Percentiles rank a stretch among this genome's conserved stretches.
Evolutionary conservation across 495 filamentous ascomycete species (phyloP).

Genomic region (Aspergillus kassunensis): DNA sequence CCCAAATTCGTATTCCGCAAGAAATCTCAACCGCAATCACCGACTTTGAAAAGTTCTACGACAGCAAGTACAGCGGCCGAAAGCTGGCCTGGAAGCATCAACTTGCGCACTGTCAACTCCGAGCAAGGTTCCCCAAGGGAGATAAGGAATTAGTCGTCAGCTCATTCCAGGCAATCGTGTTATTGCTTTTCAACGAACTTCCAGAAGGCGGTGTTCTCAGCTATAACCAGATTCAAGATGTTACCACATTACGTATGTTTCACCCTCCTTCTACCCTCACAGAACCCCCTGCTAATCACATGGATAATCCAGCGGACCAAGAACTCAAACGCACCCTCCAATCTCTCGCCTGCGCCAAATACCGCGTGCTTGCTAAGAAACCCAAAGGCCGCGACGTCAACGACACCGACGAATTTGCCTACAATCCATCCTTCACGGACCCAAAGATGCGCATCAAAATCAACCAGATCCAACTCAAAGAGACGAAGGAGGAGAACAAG

Average conservation of each 20-base stretch:
- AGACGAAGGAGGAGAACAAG: conserved; percentile 88
- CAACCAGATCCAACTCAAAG: conserved; percentile 95
- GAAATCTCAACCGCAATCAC: conserved; percentile 63
- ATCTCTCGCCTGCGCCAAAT: conserved; percentile 85
- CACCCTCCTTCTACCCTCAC: background rate
- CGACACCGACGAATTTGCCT: conserved; percentile 69
- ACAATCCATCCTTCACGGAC: conserved; percentile 73
- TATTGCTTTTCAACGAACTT: conserved; percentile 85
- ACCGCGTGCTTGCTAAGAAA: conserved; percentile 79
- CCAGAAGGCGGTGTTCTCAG: conserved; percentile 50
- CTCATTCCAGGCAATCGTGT: conserved; percentile 84
- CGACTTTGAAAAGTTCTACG: conserved; percentile 77
- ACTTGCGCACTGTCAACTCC: conserved; percentile 80
- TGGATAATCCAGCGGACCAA: conserved; percentile 51
- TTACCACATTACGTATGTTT: conserved; percentile 61
- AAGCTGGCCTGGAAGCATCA: conserved; percentile 90
- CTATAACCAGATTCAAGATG: conserved; percentile 66
- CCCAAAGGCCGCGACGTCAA: conserved; percentile 81
- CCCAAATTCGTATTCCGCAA: conserved; percentile 69
- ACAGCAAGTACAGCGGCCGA: conserved; percentile 78
- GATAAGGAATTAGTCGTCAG: conserved; percentile 82
- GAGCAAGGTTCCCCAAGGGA: conserved; percentile 70
- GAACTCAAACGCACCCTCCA: conserved; percentile 89
- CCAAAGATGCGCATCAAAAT: conserved; percentile 92
- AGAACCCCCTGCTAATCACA: too few species aligned